These are phyloP conservation scores for Leccinum imitatum DNA, from an alignment of 768 basidiomycete species.

Conservation along the genomic window DNA sequence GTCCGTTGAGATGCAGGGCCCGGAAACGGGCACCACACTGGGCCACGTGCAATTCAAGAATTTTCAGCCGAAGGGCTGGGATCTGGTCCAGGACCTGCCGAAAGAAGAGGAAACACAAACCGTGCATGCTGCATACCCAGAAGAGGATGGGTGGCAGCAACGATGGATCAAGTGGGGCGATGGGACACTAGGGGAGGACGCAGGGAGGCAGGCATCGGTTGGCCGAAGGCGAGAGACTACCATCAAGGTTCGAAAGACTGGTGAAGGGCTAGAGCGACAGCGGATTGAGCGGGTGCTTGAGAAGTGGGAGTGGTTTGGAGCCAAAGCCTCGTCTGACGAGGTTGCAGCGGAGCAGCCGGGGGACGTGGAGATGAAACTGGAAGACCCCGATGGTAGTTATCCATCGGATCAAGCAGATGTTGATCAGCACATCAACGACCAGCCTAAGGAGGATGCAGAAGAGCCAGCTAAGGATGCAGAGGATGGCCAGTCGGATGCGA, in stretches of 20 bases:
- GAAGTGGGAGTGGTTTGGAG: constrained; percentile 57
- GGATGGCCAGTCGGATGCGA: constrained; percentile 11
- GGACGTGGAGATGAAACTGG: constrained; percentile 34
- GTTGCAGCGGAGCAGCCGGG: constrained; percentile 2
- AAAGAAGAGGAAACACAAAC: constrained; percentile 41
- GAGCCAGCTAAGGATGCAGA: constrained; percentile 1
- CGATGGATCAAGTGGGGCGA: constrained; percentile 41
- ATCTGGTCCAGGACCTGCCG: constrained; percentile 44
- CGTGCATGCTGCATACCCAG: constrained; percentile 41
- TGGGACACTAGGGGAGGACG: constrained; percentile 29
- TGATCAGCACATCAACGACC: constrained; percentile 2
- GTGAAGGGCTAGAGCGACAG: constrained; percentile 64
- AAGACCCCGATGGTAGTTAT: constrained; percentile 11
- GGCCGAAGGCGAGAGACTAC: constrained; percentile 48
- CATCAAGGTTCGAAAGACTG: constrained; percentile 57
- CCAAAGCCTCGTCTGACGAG: neutral
- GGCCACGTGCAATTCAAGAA: constrained; percentile 50
- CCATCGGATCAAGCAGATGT: constrained; percentile 6
- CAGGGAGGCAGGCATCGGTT: constrained; percentile 38
- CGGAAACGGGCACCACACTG: constrained; percentile 14
- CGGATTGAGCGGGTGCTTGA: constrained; percentile 67
- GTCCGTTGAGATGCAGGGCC: constrained; percentile 16
- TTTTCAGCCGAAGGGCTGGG: constrained; percentile 71
- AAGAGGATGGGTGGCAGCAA: constrained; percentile 44
- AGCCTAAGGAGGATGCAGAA: constrained; percentile 10